phyloP scores from a whole-genome alignment of 2,329 filamentous ascomycete species.

The Neocatenulostroma microsporum region DNA sequence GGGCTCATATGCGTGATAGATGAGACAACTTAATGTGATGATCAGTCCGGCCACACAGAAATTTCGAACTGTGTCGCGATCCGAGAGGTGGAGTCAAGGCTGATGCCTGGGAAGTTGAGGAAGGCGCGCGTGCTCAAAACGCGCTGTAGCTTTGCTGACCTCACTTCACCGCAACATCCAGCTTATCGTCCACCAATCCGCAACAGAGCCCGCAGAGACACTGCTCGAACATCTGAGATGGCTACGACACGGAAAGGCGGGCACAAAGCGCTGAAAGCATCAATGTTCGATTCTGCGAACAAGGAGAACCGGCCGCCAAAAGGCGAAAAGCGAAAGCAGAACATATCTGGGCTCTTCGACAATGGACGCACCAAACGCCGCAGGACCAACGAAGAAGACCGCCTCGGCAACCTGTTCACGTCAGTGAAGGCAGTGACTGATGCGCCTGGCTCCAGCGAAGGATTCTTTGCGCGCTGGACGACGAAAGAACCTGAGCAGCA shows the following conservation, averaged over 20 bases:
- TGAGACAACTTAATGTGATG: no score
- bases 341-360: slow-evolving; percentile 14
- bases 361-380: slow-evolving; percentile 4
- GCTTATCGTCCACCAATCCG: no score
- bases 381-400: neutral
- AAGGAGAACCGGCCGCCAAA: slow-evolving; percentile 12
- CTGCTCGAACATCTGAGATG: no score
- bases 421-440: neutral
- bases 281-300: neutral
- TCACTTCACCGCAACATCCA: no score
- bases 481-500: slow-evolving; percentile 1
- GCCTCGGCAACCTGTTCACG: neutral
- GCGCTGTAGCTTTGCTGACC: no score
- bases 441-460: neutral
- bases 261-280: neutral
- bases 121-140: no score
- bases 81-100: no score
- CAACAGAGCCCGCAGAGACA: no score
- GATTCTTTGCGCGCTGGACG: neutral
- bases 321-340: slow-evolving; percentile 6
- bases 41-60: no score
- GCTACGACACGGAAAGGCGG: neutral
- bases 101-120: no score
- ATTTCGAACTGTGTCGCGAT: no score
- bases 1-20: no score